A percentile compares a stretch with the other conserved stretches of the same genome.
Conservation (phyloP, 2,329 filamentous ascomycete species). For the Chrysosporium keratinophilum region DNA sequence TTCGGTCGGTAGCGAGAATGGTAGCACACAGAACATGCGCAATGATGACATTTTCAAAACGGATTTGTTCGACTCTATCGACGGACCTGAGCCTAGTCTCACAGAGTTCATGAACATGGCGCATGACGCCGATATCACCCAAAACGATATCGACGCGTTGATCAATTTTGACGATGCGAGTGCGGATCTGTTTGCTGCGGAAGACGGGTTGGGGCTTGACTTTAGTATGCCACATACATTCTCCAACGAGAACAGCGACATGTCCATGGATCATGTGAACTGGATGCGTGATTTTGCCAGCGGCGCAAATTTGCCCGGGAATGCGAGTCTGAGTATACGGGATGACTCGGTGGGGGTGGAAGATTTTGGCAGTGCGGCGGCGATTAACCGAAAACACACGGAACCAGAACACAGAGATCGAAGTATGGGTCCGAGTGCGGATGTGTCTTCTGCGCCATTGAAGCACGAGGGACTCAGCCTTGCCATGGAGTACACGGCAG, state of each 20-base stretch:
- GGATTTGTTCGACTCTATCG: slow-evolving; percentile 9
- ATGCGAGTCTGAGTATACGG: background rate
- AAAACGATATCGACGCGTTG: slow-evolving; percentile 38
- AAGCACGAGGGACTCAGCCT: background rate
- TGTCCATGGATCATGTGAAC: slow-evolving; percentile 17
- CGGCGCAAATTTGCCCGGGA: background rate
- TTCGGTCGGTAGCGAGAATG: slow-evolving; percentile 36
- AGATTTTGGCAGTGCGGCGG: background rate
- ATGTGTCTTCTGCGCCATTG: background rate
- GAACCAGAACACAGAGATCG: background rate
- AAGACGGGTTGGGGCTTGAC: slow-evolving; percentile 19
- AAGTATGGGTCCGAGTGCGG: background rate
- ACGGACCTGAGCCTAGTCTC: slow-evolving; percentile 26
- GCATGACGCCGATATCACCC: slow-evolving; percentile 36
- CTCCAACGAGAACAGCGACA: slow-evolving; percentile 18
- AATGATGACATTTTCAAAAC: slow-evolving; percentile 10
- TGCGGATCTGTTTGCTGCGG: slow-evolving; percentile 28
- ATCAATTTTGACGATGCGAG: slow-evolving; percentile 38
- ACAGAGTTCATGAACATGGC: slow-evolving; percentile 36
- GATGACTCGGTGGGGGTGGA: background rate
- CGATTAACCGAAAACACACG: background rate
- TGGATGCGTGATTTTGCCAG: slow-evolving; percentile 13
- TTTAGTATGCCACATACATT: slow-evolving; percentile 6
- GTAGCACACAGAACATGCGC: slow-evolving; percentile 18
- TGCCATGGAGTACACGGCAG: background rate